Evolutionary conservation across 164 flowering plant species (phyloP).

Genomic region (Buxus sempervirens): DNA sequence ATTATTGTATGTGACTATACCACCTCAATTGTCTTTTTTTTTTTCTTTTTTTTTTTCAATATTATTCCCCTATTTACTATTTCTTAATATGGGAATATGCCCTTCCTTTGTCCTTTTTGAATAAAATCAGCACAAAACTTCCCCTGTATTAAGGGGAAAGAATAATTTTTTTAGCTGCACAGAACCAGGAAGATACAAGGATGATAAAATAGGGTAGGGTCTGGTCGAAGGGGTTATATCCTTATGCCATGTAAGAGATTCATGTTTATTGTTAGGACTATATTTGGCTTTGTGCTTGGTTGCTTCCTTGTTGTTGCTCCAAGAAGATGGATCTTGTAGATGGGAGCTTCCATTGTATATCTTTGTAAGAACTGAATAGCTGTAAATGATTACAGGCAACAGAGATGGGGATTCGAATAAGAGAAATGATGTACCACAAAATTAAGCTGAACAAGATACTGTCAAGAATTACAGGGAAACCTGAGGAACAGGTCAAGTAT

Average conservation of each 20-base stretch:
- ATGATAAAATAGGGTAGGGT: too few relatives aligned
- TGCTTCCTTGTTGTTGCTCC: neutral
- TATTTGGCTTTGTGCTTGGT: neutral
- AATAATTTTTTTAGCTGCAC: too few relatives aligned
- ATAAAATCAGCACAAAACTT: too few relatives aligned
- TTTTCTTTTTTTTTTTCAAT: too few relatives aligned
- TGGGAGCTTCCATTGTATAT: neutral
- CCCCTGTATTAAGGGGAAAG: too few relatives aligned
- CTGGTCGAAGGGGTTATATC: neutral
- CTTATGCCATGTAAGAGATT: neutral
- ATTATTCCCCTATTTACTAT: too few relatives aligned
- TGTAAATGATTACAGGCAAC: constrained; percentile 45
- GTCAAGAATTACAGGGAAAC: constrained; percentile 85
- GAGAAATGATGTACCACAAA: constrained; percentile 83
- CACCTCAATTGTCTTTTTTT: too few relatives aligned
- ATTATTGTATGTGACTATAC: too few relatives aligned
- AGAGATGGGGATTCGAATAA: constrained; percentile 57
- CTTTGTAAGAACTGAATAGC: neutral
- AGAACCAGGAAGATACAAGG: too few relatives aligned
- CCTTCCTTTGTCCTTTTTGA: too few relatives aligned
- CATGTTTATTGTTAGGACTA: neutral
- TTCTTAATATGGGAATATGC: too few relatives aligned
- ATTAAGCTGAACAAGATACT: constrained; percentile 78
- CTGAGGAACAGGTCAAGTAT: constrained; percentile 62
- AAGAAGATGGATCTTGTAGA: neutral